Percentiles rank a stretch among this genome's conserved stretches.
Conservation (phyloP, 306 rosid genomes). For the Quercus suber region DNA sequence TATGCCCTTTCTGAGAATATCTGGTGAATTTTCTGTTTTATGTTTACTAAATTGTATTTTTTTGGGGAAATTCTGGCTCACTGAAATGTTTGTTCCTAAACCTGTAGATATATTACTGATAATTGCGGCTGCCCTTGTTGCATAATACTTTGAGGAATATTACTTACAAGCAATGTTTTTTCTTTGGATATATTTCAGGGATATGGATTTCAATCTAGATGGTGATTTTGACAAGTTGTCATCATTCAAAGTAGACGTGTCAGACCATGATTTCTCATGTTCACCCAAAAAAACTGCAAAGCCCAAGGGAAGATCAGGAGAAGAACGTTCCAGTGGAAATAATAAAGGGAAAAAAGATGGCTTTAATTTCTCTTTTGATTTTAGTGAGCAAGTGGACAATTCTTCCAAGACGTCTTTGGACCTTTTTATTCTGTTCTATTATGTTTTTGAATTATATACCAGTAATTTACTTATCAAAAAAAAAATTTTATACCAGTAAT, state of each 20-base stretch:
- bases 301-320: slow-evolving; percentile 45
- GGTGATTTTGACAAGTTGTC: slow-evolving; percentile 72
- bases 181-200: slow-evolving; percentile 44
- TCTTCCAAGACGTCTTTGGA: slow-evolving; percentile 10
- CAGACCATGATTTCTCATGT: slow-evolving; percentile 77
- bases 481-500: not conserved
- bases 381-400: slow-evolving; percentile 61
- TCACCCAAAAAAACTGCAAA: slow-evolving; percentile 49
- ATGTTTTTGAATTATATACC: slow-evolving; percentile 6
- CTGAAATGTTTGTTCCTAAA: not conserved
- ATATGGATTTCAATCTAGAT: slow-evolving; percentile 79
- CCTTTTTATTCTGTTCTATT: slow-evolving; percentile 6
- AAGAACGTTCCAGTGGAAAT: slow-evolving; percentile 52
- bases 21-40: not conserved
- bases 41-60: not conserved
- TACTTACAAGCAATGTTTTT: slow-evolving; percentile 4
- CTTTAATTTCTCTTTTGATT: slow-evolving; percentile 74
- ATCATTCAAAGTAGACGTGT: slow-evolving; percentile 82
- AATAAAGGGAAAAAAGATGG: slow-evolving; percentile 39
- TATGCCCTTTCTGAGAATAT: not conserved
- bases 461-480: not conserved
- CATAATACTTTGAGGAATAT: not conserved
- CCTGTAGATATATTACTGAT: slow-evolving; percentile 4
- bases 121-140: slow-evolving; percentile 26
- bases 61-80: not conserved